Percentiles rank a stretch among this genome's conserved stretches.
These are phyloP conservation scores for Silybum marianum DNA, from an alignment of 129 eudicot genomes.

Conservation along the genomic window DNA sequence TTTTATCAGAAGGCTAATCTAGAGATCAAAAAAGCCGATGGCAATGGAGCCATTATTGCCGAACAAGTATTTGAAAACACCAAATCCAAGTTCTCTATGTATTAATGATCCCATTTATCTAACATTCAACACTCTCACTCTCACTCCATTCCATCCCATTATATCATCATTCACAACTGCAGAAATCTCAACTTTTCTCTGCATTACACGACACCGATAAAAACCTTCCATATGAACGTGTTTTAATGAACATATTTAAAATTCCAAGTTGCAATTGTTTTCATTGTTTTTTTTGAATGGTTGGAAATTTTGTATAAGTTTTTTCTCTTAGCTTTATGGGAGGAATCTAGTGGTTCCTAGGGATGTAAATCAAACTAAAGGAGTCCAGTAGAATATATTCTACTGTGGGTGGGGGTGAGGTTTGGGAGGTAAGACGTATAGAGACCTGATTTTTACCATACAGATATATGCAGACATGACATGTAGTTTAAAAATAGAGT, in stretches of 20 bases:
- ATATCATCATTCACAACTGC: neutral
- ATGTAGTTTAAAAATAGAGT: no score
- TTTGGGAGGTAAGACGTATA: no score
- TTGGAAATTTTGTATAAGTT: no score
- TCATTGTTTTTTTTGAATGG: neutral
- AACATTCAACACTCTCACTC: neutral
- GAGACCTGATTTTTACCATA: no score
- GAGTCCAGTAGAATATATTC: no score
- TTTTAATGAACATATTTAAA: slow-evolving; percentile 1
- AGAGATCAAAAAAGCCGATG: slow-evolving; percentile 80
- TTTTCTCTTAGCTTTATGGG: no score
- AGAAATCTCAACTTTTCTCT: neutral
- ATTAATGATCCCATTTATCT: slow-evolving; percentile 1
- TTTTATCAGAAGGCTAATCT: slow-evolving; percentile 64
- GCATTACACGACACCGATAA: neutral
- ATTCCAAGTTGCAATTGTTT: neutral
- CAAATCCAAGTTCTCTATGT: slow-evolving; percentile 51
- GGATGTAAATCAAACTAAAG: no score
- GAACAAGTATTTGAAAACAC: slow-evolving; percentile 89
- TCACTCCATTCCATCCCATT: no score
- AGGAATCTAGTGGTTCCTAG: no score
- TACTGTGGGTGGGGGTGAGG: no score
- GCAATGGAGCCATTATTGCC: slow-evolving; percentile 56
- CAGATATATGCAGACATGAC: no score
- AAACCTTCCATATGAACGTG: neutral